phyloP scores from a whole-genome alignment of 805 yeast genomes.

The Teunomyces kruisii region DNA sequence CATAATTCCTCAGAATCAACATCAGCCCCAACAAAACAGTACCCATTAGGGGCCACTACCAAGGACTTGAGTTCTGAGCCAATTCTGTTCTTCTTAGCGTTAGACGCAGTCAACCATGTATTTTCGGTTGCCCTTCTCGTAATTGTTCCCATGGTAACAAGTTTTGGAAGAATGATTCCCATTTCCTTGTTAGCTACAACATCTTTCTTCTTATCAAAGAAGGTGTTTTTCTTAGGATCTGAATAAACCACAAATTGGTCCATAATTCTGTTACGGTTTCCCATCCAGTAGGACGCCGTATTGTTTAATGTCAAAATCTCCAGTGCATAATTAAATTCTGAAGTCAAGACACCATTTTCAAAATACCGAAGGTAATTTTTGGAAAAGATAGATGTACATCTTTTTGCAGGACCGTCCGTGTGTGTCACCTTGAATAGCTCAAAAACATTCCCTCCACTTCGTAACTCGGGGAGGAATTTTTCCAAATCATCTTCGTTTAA shows the following conservation, averaged over 20 bases:
- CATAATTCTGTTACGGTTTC: constrained; percentile 80
- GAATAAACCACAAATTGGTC: constrained; percentile 81
- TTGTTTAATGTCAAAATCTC: constrained; percentile 79
- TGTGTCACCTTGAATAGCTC: constrained; percentile 78
- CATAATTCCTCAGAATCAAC: constrained; percentile 98
- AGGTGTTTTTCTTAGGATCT: constrained; percentile 19
- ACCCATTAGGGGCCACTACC: constrained; percentile 84
- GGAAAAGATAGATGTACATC: constrained; percentile 76
- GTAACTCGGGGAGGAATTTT: constrained; percentile 19
- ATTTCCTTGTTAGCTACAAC: constrained; percentile 27
- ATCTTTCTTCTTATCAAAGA: constrained; percentile 26
- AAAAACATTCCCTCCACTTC: constrained; percentile 20
- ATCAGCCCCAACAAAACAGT: constrained; percentile 95
- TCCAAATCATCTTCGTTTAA: constrained; percentile 30
- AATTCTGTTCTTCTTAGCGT: constrained; percentile 78
- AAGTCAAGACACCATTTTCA: constrained; percentile 70
- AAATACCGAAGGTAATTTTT: constrained; percentile 70
- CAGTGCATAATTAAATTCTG: constrained; percentile 69
- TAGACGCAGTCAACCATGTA: constrained; percentile 97
- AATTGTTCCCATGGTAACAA: constrained; percentile 93
- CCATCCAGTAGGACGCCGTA: constrained; percentile 88
- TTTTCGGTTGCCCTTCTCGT: constrained; percentile 96
- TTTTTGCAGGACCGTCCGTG: constrained; percentile 71
- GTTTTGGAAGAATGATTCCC: constrained; percentile 81
- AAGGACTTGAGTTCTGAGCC: constrained; percentile 93